These are phyloP conservation scores for Harringtonia lauricola DNA, from an alignment of 2,329 filamentous ascomycete genomes.

Conservation along the genomic window DNA sequence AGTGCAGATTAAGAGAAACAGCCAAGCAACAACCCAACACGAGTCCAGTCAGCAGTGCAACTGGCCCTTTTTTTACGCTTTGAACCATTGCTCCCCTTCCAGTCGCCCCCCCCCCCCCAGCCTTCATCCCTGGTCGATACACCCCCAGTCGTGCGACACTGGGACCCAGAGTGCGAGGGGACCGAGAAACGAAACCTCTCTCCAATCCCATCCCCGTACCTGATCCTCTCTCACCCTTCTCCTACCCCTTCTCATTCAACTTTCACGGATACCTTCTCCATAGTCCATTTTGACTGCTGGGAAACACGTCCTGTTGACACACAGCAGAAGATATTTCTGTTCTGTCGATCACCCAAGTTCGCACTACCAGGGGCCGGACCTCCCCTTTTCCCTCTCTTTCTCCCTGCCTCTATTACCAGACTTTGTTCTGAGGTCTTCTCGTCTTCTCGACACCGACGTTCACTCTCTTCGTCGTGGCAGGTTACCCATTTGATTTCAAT, in stretches of 20 bases:
- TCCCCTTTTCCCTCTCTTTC: slow-evolving; percentile 14
- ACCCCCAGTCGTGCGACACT: slow-evolving; percentile 3
- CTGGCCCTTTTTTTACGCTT: background rate
- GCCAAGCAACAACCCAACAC: too few relatives aligned
- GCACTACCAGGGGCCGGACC: slow-evolving; percentile 21
- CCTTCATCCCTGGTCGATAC: background rate
- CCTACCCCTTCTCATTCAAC: slow-evolving; percentile 15
- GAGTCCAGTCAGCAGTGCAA: background rate
- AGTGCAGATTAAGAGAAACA: too few relatives aligned
- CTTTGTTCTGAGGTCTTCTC: background rate
- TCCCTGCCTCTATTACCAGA: background rate
- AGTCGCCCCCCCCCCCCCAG: background rate
- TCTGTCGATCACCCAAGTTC: slow-evolving; percentile 24
- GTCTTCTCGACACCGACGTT: background rate
- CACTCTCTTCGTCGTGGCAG: background rate
- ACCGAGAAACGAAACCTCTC: background rate
- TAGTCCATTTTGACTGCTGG: slow-evolving; percentile 8
- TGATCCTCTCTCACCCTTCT: slow-evolving; percentile 4
- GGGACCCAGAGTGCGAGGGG: background rate
- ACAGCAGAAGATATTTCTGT: slow-evolving; percentile 17
- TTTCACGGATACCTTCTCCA: slow-evolving; percentile 4
- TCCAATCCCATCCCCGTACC: background rate
- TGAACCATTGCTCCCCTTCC: background rate
- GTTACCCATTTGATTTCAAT: too few relatives aligned
- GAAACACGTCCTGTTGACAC: slow-evolving; percentile 17